Evolutionary conservation across 2,329 filamentous ascomycete genomes (phyloP).

Genomic region (Pseudogymnoascus sp.): DNA sequence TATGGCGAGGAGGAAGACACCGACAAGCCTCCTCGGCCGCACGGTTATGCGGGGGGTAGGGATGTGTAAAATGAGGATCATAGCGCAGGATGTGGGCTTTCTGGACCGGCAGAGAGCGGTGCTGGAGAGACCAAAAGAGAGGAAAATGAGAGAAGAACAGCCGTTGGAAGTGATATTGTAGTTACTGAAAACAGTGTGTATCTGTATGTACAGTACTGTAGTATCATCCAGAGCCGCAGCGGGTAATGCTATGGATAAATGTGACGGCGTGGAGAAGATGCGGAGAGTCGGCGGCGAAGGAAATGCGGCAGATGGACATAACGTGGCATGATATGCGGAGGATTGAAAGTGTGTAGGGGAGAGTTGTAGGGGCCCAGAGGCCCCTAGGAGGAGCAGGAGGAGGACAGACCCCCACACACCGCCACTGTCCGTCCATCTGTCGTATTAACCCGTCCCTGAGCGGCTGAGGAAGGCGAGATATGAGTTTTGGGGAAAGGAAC

Average conservation of each 20-base stretch:
- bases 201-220: background rate
- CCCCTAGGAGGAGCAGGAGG: background rate
- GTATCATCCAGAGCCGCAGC: background rate
- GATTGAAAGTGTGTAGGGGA: too few species aligned
- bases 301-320: background rate
- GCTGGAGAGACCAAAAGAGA: background rate
- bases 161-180: background rate
- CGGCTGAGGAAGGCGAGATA: background rate
- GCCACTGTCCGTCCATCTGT: background rate
- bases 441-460: background rate
- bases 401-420: background rate
- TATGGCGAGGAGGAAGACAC: background rate
- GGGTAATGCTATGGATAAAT: background rate
- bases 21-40: background rate
- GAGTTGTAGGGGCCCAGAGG: background rate
- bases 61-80: background rate
- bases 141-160: background rate
- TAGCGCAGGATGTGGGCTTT: background rate
- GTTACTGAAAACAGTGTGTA: background rate
- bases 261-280: background rate
- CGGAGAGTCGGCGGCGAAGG: background rate
- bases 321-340: background rate
- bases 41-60: constrained; percentile 1
- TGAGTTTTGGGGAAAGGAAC: background rate
- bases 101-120: background rate